phyloP scores from a whole-genome alignment of 352 stramenopile species.

The Pythium periplocum region DNA sequence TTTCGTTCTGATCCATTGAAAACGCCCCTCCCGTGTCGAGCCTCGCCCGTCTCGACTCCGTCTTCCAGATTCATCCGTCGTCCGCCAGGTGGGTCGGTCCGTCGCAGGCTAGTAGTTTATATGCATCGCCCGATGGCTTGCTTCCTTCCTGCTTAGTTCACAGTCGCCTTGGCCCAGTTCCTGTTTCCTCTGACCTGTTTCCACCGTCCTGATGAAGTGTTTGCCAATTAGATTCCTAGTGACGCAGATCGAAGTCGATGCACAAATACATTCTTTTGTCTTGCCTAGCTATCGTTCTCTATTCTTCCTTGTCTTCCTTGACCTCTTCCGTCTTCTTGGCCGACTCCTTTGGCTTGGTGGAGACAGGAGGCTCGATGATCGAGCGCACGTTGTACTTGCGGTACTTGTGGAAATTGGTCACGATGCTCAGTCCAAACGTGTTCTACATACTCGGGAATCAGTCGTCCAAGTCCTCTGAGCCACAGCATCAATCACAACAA shows the following conservation, averaged over 20 bases:
- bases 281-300: no score
- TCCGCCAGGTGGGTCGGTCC: no score
- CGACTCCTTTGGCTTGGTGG: slow-evolving; percentile 17
- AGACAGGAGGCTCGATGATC: slow-evolving; percentile 55
- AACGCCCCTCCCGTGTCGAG: no score
- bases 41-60: no score
- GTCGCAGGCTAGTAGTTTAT: no score
- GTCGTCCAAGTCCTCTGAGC: neutral
- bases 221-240: no score
- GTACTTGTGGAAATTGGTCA: slow-evolving; percentile 69
- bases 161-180: neutral
- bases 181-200: no score
- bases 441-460: slow-evolving; percentile 20
- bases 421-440: slow-evolving; percentile 65
- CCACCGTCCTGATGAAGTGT: no score
- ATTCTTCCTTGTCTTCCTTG: slow-evolving; percentile 10
- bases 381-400: slow-evolving; percentile 78
- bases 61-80: no score
- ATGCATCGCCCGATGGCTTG: neutral
- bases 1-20: slow-evolving; percentile 28
- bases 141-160: slow-evolving; percentile 3
- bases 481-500: neutral
- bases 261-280: no score
- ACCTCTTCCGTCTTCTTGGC: slow-evolving; percentile 18
- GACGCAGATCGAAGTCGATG: no score